Base-by-base conservation (phyloP, 2,329 filamentous ascomycete genomes). In the Aureobasidium pullulans region DNA sequence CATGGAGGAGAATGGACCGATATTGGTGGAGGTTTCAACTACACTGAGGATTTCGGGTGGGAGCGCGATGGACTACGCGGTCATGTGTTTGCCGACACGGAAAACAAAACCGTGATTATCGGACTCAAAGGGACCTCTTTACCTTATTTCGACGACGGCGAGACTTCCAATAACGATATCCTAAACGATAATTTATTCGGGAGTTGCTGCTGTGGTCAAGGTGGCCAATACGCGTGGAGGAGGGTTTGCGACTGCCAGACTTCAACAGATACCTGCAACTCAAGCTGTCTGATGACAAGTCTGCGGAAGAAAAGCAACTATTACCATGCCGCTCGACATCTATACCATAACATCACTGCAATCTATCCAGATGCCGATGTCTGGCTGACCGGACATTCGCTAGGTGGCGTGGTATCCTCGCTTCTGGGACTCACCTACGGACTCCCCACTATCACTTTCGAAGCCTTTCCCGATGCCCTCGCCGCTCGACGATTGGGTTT, bases 121-220 rank as follows among this genome's bases (percentile, higher is more conserved):
- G 90, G 90, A 5, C 75, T 96, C 54, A 96, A 96, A 74, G 92
- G 92, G 42, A 60, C 57, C 32, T 53, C 73, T 13, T 83, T 87
- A 3, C 91, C 92, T 11, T 86, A 96, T 4, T 96, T 96, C 69
- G 92, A 96, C 70, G 92, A 92, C n/a, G 89, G 91, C 31, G 92
- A 90, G 53, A 96, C 92, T 1, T 96, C 91, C 0, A 42, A 48
- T 16, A 95, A 95, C 66, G 92, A 96, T 75, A 96, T 96, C 75
- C 79, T 90, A 68, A 96, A 96, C 71, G 92, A 96, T 73, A 96
- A 96, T 70, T 79, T 96, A 15, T 95, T 94, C 73, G 96, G 96
- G 76, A 94, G 91, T 71, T 96, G 92, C 74, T 96, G 92, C 73
- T 96, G 92, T 73, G 92, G 85, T 4, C 90, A 96, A 74, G 90